Percentiles rank a stretch among this genome's conserved stretches.
Evolutionary conservation across 169 alveolate species (phyloP).

Genomic region (Plasmodium ovale): DNA sequence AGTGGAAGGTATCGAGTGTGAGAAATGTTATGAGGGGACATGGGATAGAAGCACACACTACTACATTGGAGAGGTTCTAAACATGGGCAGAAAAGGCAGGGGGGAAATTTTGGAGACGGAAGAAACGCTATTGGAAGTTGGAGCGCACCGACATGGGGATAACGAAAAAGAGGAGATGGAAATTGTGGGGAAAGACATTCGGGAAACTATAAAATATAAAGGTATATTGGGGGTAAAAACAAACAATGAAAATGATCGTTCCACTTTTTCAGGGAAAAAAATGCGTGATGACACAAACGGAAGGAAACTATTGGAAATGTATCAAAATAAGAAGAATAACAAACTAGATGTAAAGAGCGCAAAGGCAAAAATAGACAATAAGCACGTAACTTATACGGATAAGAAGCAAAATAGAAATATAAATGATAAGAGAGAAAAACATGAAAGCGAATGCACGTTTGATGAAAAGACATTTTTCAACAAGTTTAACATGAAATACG

Average conservation of each 20-base stretch:
- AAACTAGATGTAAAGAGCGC: slow-evolving; percentile 3
- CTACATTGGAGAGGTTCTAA: not conserved
- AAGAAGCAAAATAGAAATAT: slow-evolving; percentile 13
- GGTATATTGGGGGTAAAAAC: not conserved
- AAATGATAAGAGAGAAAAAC: slow-evolving; percentile 3
- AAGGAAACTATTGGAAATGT: slow-evolving; percentile 14
- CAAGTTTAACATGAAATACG: slow-evolving; percentile 41
- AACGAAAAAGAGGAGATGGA: not conserved
- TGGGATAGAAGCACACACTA: not conserved
- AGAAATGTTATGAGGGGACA: too few species aligned
- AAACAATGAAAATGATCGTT: not conserved
- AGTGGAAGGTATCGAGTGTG: not conserved
- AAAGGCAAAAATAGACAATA: slow-evolving; percentile 68
- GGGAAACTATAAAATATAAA: not conserved
- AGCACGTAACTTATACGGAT: slow-evolving; percentile 19
- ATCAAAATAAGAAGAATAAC: slow-evolving; percentile 24
- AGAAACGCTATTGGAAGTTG: not conserved
- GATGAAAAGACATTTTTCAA: slow-evolving; percentile 45
- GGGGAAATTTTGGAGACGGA: not conserved
- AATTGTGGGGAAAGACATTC: too few species aligned
- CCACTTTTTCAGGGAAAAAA: not conserved
- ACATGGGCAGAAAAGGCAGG: not conserved
- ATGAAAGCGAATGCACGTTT: not conserved
- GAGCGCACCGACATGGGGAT: not conserved
- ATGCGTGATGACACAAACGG: not conserved